Conservation (phyloP, 1,139 yeast genomes). For the Suhomyces coccinellae region DNA sequence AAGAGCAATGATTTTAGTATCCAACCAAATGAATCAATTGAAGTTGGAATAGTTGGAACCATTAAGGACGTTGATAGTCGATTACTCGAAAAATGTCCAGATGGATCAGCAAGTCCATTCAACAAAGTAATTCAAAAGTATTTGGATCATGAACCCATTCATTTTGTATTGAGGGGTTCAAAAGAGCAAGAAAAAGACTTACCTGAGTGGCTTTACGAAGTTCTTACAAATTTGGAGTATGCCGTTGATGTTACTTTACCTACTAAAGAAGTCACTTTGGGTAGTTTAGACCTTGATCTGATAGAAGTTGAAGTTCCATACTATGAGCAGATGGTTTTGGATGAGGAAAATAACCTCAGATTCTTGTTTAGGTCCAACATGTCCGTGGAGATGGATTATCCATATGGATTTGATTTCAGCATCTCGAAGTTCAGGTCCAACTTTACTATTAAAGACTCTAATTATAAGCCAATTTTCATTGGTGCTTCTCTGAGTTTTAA, state of each 20-base stretch:
- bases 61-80: constrained; percentile 21
- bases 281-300: constrained; percentile 1
- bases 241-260: constrained; percentile 15
- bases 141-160: constrained; percentile 23
- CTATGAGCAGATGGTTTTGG: neutral
- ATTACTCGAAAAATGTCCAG: constrained; percentile 20
- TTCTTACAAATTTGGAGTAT: constrained; percentile 18
- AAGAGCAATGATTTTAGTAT: constrained; percentile 18
- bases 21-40: constrained; percentile 19
- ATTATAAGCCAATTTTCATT: constrained; percentile 10
- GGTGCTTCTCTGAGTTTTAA: constrained; percentile 18
- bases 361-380: constrained; percentile 15
- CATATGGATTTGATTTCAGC: constrained; percentile 15
- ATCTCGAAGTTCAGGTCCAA: constrained; percentile 19
- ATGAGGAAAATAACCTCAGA: neutral
- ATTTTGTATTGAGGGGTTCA: constrained; percentile 22
- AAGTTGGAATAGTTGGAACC: constrained; percentile 18
- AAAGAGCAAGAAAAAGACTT: constrained; percentile 16
- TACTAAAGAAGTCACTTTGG: constrained; percentile 2
- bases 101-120: constrained; percentile 25
- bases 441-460: constrained; percentile 13
- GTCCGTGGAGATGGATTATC: constrained; percentile 13
- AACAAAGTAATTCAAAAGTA: constrained; percentile 24
- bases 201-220: constrained; percentile 30
- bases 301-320: constrained; percentile 15